A percentile compares a stretch with the other conserved stretches of the same genome.
phyloP scores from a whole-genome alignment of 371 early-diverging fungal species.

The Syncephalastrum sp. region DNA sequence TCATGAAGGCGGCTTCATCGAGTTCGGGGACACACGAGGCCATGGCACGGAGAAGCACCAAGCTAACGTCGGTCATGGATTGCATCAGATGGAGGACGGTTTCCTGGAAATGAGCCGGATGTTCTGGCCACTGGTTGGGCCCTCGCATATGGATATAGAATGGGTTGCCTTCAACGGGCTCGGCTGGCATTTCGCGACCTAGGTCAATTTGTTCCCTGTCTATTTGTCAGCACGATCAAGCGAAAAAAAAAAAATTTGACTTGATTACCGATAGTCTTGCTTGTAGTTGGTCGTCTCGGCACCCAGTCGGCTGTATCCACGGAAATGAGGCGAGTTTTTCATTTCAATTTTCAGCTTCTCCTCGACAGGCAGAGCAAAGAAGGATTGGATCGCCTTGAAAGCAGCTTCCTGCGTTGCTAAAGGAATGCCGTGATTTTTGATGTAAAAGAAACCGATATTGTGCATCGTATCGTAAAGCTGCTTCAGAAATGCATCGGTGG shows the following conservation, averaged over 20 bases:
- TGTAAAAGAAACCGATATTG: slow-evolving; percentile 64
- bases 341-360: slow-evolving; percentile 59
- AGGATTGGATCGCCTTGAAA: slow-evolving; percentile 35
- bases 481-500: slow-evolving; percentile 36
- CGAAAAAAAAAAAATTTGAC: neutral
- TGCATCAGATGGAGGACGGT: slow-evolving; percentile 38
- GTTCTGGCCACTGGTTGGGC: slow-evolving; percentile 55
- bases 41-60: slow-evolving; percentile 43
- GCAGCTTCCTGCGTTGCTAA: slow-evolving; percentile 37
- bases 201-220: slow-evolving; percentile 59
- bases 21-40: slow-evolving; percentile 45
- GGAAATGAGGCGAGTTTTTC: slow-evolving; percentile 58
- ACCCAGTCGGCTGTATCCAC: slow-evolving; percentile 58
- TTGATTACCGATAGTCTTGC: slow-evolving; percentile 40
- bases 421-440: slow-evolving; percentile 52
- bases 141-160: slow-evolving; percentile 47
- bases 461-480: slow-evolving; percentile 54
- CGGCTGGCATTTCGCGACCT: slow-evolving; percentile 45
- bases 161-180: slow-evolving; percentile 29
- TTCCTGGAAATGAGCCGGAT: slow-evolving; percentile 45
- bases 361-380: slow-evolving; percentile 56
- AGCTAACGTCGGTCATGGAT: slow-evolving; percentile 43
- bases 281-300: slow-evolving; percentile 53
- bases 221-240: too few relatives aligned
- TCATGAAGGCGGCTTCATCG: slow-evolving; percentile 36